A percentile compares a stretch with the other conserved stretches of the same genome.
Evolutionary conservation across 1,284 basidiomycete species (phyloP).

Genomic region (Trichosporon inkin): DNA sequence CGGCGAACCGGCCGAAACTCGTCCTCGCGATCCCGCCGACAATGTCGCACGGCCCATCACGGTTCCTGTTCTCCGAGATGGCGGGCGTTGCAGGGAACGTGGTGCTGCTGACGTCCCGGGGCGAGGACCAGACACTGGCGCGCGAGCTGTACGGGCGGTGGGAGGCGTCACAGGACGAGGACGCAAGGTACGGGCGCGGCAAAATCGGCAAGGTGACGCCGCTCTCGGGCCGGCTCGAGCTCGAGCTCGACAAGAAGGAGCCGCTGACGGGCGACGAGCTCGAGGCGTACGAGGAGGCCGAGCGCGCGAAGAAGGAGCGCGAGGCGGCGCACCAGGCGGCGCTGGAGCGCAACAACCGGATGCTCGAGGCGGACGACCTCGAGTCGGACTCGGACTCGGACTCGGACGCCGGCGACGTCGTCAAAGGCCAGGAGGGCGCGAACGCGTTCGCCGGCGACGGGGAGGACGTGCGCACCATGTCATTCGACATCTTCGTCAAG

Average conservation of each 20-base stretch:
- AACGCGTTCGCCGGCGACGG: slow-evolving; percentile 45
- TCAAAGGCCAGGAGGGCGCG: slow-evolving; percentile 44
- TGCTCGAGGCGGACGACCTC: slow-evolving; percentile 74
- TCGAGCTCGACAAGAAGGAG: slow-evolving; percentile 82
- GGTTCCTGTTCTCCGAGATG: slow-evolving; percentile 78
- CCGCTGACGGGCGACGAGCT: slow-evolving; percentile 81
- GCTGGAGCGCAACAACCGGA: slow-evolving; percentile 72
- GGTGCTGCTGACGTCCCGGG: slow-evolving; percentile 70
- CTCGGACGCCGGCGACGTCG: slow-evolving; percentile 64
- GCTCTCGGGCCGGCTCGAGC: slow-evolving; percentile 63
- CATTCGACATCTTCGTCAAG: slow-evolving; percentile 94
- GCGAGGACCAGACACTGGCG: slow-evolving; percentile 75
- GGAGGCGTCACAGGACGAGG: slow-evolving; percentile 61
- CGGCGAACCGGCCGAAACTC: slow-evolving; percentile 81
- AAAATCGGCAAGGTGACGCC: slow-evolving; percentile 77
- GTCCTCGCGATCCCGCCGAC: slow-evolving; percentile 89
- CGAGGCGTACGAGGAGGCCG: slow-evolving; percentile 71
- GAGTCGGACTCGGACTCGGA: slow-evolving; percentile 65
- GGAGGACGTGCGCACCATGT: slow-evolving; percentile 55
- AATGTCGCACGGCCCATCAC: slow-evolving; percentile 86
- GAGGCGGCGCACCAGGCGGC: slow-evolving; percentile 82
- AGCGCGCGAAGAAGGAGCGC: slow-evolving; percentile 75
- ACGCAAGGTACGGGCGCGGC: slow-evolving; percentile 70
- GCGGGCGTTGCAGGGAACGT: slow-evolving; percentile 76
- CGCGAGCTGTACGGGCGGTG: slow-evolving; percentile 78